Evolutionary conservation across 179 eudicot genomes (phyloP).

Genomic region (Heliamphora pulchella): DNA sequence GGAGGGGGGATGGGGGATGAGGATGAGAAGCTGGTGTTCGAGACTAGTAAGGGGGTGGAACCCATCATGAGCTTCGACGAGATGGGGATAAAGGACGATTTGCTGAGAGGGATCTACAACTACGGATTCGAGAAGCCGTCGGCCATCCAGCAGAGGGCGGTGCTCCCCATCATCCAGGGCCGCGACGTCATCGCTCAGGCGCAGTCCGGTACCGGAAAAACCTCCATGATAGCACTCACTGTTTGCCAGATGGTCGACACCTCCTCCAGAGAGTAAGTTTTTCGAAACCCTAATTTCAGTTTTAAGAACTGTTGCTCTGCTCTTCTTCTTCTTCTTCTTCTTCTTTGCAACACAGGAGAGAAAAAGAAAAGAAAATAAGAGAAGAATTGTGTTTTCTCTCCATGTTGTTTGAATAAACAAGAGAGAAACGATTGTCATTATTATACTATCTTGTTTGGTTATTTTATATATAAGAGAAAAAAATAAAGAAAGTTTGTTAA

Average conservation of each 20-base stretch:
- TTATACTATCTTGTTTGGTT: no score
- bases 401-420: no score
- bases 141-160: constrained; percentile 87
- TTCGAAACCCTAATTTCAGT: not conserved
- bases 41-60: constrained; percentile 63
- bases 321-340: no score
- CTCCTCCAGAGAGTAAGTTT: constrained; percentile 55
- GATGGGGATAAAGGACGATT: constrained; percentile 76
- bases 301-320: no score
- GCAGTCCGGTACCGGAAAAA: constrained; percentile 88
- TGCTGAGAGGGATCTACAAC: constrained; percentile 61
- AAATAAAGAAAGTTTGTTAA: no score
- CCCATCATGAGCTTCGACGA: constrained; percentile 62
- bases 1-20: constrained; percentile 20
- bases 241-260: constrained; percentile 86
- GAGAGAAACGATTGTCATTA: no score
- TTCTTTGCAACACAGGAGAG: no score
- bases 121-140: constrained; percentile 92
- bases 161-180: constrained; percentile 68
- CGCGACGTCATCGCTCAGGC: constrained; percentile 97
- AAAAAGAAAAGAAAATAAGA: no score
- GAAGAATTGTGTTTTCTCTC: no score
- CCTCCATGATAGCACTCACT: constrained; percentile 84
- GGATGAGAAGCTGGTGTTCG: constrained; percentile 68
- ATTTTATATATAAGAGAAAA: no score